phyloP scores from a whole-genome alignment of 2,329 filamentous ascomycete species.

The Lachnellula willkommii region DNA sequence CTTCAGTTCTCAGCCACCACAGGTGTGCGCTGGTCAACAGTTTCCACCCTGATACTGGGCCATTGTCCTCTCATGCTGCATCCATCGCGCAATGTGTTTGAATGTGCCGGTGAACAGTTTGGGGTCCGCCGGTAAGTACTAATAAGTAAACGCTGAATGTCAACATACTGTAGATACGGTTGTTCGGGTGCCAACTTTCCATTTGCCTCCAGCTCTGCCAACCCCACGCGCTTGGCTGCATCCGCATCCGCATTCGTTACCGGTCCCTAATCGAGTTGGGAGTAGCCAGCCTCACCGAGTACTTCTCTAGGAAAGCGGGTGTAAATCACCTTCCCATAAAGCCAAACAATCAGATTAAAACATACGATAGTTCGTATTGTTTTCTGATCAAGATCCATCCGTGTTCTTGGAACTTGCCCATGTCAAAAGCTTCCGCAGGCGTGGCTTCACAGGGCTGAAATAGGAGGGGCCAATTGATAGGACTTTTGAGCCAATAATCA shows the following conservation, averaged over 20 bases:
- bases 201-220: not conserved
- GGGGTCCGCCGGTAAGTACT: not conserved
- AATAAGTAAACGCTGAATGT: not conserved
- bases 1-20: conserved; percentile 12
- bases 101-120: conserved; percentile 4
- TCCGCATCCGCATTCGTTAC: not conserved
- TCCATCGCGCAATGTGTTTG: not conserved
- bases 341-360: not conserved
- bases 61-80: not conserved
- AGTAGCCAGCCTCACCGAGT: conserved; percentile 9
- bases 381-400: not conserved
- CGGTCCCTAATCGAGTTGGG: not conserved
- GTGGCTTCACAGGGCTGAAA: not conserved
- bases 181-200: not conserved
- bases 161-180: not conserved
- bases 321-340: not conserved
- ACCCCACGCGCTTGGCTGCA: not conserved
- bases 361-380: not conserved
- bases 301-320: conserved; percentile 1
- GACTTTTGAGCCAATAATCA: not conserved
- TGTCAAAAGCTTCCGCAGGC: not conserved
- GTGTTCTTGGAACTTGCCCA: not conserved
- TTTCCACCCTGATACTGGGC: not conserved
- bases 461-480: not conserved
- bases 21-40: not conserved